Conservation (phyloP, 140 eudicot species). For the Cichorium intybus region DNA sequence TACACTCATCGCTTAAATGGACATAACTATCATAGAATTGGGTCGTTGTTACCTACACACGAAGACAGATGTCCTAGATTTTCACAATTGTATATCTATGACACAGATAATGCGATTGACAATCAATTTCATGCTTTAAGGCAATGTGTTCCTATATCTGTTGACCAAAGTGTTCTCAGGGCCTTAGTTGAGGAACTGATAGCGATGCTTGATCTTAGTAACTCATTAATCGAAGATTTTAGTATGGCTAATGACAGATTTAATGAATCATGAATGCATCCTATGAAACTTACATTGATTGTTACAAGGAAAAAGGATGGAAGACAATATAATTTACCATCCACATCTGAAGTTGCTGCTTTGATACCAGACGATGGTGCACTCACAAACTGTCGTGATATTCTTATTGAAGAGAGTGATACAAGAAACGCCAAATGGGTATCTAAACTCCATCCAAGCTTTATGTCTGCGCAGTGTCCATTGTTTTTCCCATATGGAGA, state of each 20-base stretch:
- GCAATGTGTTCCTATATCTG: neutral
- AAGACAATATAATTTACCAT: neutral
- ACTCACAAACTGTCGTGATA: neutral
- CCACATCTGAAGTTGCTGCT: neutral
- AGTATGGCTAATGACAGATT: neutral
- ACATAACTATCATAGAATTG: conserved; percentile 5
- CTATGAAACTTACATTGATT: neutral
- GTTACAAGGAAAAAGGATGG: neutral
- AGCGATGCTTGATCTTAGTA: too few species aligned
- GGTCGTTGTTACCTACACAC: neutral
- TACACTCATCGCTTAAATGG: neutral
- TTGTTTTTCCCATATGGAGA: conserved; percentile 10
- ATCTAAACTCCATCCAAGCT: conserved; percentile 4
- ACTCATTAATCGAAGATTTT: neutral
- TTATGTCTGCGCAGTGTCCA: conserved; percentile 7
- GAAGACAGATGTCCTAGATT: neutral
- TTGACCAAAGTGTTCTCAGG: neutral
- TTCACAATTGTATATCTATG: conserved; percentile 1
- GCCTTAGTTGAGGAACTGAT: neutral
- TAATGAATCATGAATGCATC: neutral
- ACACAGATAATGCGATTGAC: neutral
- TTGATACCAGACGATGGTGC: neutral
- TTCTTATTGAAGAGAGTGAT: neutral
- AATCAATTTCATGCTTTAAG: neutral
- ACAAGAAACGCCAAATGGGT: neutral